Evolutionary conservation across 2,329 filamentous ascomycete genomes (phyloP), one percentile per base, ranked within the genome.

Genomic region (Verticillium nubilum): DNA sequence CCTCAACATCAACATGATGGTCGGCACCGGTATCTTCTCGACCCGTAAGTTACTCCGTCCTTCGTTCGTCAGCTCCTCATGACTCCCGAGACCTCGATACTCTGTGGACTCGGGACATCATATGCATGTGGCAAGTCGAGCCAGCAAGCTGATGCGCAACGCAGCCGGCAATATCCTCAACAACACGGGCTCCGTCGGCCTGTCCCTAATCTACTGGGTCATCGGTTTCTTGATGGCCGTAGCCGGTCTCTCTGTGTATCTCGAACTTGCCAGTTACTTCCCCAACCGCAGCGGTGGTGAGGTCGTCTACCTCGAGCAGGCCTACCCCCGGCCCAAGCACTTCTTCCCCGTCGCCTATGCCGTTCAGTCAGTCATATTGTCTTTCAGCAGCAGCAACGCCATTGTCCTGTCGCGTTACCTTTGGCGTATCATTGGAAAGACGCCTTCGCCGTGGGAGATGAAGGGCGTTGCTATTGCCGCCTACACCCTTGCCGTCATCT

Each of bases 221-320:
- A 76, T 89, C 13, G 87, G 87, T 3, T 83, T 83, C 59, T 55
- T 88, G 35, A 83, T 87, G 57, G 81, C 85, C 0, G 68, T 78
- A 0, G 77, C 82, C 2, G 80, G 80, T 1, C 77, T 88, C 3
- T 73, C 78, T 0, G 80, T 87, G 0, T 89, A 89, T 59, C 80
- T 89, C 9, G 87, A 90, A 66, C 81, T 83, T 15, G 80, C 85
- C 0, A 78, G 83, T 1, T 89, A 86, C 62, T 90, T 89, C 60
- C 86, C 86, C 0, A 88, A 82, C 66, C 81, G 87, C 7, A 87
- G 83, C 2, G 87, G 86, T 0, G 80, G 81, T 0, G 85, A 90
- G 65, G 86, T 87, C 0, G 86, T 87, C 0, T 90, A 88, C 64
- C 77, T 90, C 0, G 87, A 90, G 64, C 87, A 90, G 66, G 83